phyloP scores from a whole-genome alignment of 139 green algal genomes.

The Coelastrella sp. region DNA sequence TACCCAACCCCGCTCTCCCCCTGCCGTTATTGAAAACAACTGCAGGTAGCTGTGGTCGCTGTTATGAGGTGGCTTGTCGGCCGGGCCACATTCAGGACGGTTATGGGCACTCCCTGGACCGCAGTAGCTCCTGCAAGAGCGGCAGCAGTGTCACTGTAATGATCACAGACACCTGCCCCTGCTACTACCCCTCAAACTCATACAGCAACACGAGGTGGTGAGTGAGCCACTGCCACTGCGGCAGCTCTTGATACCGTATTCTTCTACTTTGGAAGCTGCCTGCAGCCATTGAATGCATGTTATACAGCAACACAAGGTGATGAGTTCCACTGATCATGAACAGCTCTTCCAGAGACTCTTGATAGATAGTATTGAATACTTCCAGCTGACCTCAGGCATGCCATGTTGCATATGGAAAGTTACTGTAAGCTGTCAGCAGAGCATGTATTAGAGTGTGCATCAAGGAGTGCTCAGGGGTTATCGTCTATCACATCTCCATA shows the following conservation, averaged over 20 bases:
- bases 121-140: conserved; percentile 36
- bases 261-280: not conserved
- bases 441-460: too few relatives aligned
- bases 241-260: not conserved
- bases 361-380: too few relatives aligned
- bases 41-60: conserved; percentile 38
- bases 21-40: not conserved
- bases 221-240: not conserved
- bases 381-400: too few relatives aligned
- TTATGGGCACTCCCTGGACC: conserved; percentile 13
- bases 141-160: not conserved
- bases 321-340: too few relatives aligned
- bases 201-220: conserved; percentile 57
- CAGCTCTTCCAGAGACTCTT: too few relatives aligned
- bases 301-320: too few relatives aligned
- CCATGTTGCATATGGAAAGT: too few relatives aligned
- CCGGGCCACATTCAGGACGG: conserved; percentile 10
- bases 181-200: conserved; percentile 57
- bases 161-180: conserved; percentile 57
- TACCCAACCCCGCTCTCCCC: not conserved
- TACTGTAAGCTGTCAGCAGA: too few relatives aligned
- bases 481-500: too few relatives aligned
- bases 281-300: not conserved
- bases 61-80: conserved; percentile 40
- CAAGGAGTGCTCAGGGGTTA: too few relatives aligned